Percentiles rank a stretch among this genome's conserved stretches.
Evolutionary conservation across 441 rosid species (phyloP).

Genomic region (Pelargonium australe): DNA sequence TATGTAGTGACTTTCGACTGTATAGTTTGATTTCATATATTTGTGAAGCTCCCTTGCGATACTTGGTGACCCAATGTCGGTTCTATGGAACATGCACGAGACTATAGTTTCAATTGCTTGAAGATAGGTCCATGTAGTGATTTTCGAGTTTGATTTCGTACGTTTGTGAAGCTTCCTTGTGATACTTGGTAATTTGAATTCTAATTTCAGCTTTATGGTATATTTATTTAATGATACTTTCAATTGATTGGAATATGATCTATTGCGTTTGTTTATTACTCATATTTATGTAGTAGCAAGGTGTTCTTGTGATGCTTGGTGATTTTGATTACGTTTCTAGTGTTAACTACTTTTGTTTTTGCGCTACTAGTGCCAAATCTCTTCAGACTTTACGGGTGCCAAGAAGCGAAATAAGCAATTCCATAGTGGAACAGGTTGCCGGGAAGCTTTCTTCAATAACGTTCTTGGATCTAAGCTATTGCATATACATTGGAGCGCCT

Average conservation of each 20-base stretch:
- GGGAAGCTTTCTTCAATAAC: conserved; percentile 16
- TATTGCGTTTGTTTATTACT: neutral
- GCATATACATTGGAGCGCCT: conserved; percentile 18
- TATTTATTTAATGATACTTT: too few species aligned
- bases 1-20: too few species aligned
- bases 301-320: neutral
- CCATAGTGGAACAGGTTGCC: conserved; percentile 22
- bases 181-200: neutral
- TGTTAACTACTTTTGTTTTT: conserved; percentile 5
- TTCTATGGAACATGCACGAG: too few species aligned
- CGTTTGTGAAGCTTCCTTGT: neutral
- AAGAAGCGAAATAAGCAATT: conserved; percentile 18
- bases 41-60: neutral
- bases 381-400: conserved; percentile 22
- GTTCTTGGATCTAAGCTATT: conserved; percentile 22
- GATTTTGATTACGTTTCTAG: conserved; percentile 9
- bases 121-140: too few species aligned
- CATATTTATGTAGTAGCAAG: too few species aligned
- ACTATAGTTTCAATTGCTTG: too few species aligned
- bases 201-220: too few species aligned
- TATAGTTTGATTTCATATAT: neutral
- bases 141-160: neutral
- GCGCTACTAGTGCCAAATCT: conserved; percentile 21
- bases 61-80: too few species aligned
- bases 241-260: too few species aligned